These are phyloP conservation scores for Paraglomus occultum DNA, from an alignment of 192 early-diverging fungal species.

Conservation along the genomic window DNA sequence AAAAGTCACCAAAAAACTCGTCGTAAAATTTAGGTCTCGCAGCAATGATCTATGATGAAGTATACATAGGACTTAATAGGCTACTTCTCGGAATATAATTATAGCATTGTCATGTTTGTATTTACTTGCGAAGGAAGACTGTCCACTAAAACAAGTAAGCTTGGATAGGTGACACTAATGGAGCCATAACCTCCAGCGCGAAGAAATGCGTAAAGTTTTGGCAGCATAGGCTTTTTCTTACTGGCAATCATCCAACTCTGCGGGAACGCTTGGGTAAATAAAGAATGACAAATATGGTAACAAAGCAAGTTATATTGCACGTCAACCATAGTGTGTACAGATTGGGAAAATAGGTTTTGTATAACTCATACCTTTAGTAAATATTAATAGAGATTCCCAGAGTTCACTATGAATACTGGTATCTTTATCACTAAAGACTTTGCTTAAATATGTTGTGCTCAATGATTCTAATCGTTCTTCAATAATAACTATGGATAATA, in stretches of 20 bases:
- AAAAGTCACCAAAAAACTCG: conserved; percentile 64
- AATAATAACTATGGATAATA: conserved; percentile 44
- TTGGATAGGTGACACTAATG: conserved; percentile 66
- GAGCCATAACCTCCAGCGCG: conserved; percentile 64
- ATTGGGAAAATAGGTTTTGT: neutral
- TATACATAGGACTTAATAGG: neutral
- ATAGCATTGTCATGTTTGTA: neutral
- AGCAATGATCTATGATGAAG: conserved; percentile 21
- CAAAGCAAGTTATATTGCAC: neutral
- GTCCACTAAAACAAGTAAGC: conserved; percentile 71
- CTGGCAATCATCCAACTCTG: conserved; percentile 54
- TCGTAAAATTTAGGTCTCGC: conserved; percentile 44
- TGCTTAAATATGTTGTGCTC: conserved; percentile 55
- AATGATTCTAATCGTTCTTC: conserved; percentile 46
- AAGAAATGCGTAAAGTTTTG: conserved; percentile 70
- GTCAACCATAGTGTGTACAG: too few relatives aligned
- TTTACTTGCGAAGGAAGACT: conserved; percentile 54
- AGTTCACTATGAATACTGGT: conserved; percentile 68
- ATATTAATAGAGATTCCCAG: conserved; percentile 84
- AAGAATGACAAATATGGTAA: neutral
- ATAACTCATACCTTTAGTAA: conserved; percentile 54
- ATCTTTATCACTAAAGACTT: conserved; percentile 76
- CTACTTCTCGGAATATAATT: neutral
- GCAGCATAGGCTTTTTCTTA: conserved; percentile 59
- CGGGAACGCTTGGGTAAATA: conserved; percentile 46